Percentiles rank a stretch among this genome's conserved stretches.
Conservation (phyloP, 192 early-diverging fungal species). For the Nowakowskiella sp. region DNA sequence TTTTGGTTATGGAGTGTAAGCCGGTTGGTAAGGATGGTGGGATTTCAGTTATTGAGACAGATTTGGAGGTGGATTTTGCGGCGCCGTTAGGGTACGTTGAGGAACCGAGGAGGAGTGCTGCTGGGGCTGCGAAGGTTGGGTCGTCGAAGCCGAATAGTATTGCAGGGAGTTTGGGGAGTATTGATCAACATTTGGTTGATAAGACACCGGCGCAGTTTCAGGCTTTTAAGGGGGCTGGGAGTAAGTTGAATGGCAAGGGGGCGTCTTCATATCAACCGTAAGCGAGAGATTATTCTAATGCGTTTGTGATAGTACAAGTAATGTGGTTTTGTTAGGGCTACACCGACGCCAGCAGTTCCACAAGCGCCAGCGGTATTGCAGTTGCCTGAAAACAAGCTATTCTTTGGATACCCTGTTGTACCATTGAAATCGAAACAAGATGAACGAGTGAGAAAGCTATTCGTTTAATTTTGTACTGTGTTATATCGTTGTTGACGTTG, state of each 20-base stretch:
- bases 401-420: conserved; percentile 80
- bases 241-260: conserved; percentile 37
- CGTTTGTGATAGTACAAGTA: not conserved
- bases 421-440: conserved; percentile 43
- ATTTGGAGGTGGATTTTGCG: conserved; percentile 96
- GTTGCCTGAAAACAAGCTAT: conserved; percentile 78
- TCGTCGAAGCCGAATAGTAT: too few relatives aligned
- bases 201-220: conserved; percentile 24
- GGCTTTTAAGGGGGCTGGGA: conserved; percentile 42
- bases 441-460: conserved; percentile 13
- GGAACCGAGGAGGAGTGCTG: too few relatives aligned
- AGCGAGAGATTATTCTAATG: conserved; percentile 17
- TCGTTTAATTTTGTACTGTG: not conserved
- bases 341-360: conserved; percentile 15
- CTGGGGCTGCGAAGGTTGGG: too few relatives aligned
- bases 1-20: conserved; percentile 83
- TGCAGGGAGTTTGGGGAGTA: too few relatives aligned
- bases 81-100: conserved; percentile 94
- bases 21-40: conserved; percentile 58
- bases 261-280: too few relatives aligned
- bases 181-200: conserved; percentile 42
- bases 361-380: conserved; percentile 62
- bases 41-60: conserved; percentile 93
- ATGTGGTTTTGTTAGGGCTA: not conserved
- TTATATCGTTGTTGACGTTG: not conserved